Evolutionary conservation across 495 filamentous ascomycete genomes (phyloP).

Genomic region (Amphirosellinia nigrospora): DNA sequence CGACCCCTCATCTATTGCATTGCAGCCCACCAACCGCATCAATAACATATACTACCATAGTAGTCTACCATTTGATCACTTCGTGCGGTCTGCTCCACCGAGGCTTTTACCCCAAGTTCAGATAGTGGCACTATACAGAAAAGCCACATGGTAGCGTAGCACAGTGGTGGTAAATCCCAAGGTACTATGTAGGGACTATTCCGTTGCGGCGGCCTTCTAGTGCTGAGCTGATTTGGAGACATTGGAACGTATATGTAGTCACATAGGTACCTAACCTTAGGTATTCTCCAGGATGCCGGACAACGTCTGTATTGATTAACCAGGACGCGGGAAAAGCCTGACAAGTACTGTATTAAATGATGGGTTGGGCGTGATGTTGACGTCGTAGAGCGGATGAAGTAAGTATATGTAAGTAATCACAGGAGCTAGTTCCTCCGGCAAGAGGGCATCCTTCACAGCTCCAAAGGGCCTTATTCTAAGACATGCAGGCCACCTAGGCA

Average conservation of each 20-base stretch:
- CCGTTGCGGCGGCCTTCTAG: neutral
- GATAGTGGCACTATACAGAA: neutral
- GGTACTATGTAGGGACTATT: neutral
- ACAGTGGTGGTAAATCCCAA: no score
- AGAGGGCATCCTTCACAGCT: neutral
- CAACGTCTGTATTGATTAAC: neutral
- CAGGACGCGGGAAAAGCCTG: neutral
- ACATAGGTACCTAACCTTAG: no score
- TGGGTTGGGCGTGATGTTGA: neutral
- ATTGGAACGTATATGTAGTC: no score
- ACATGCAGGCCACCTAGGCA: no score
- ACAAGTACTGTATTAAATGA: neutral
- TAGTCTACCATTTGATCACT: no score
- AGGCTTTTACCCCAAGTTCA: neutral
- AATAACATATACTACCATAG: no score
- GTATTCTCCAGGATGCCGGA: no score
- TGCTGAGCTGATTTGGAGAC: neutral
- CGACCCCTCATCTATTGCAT: no score
- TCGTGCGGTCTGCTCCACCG: no score
- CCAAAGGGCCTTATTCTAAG: no score
- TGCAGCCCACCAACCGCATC: neutral
- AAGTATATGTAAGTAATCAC: no score
- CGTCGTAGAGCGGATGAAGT: neutral
- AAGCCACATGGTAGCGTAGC: slow-evolving; percentile 13
- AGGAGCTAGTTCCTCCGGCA: neutral